Conservation (phyloP, 306 rosid species). For the Acacia crassicarpa region DNA sequence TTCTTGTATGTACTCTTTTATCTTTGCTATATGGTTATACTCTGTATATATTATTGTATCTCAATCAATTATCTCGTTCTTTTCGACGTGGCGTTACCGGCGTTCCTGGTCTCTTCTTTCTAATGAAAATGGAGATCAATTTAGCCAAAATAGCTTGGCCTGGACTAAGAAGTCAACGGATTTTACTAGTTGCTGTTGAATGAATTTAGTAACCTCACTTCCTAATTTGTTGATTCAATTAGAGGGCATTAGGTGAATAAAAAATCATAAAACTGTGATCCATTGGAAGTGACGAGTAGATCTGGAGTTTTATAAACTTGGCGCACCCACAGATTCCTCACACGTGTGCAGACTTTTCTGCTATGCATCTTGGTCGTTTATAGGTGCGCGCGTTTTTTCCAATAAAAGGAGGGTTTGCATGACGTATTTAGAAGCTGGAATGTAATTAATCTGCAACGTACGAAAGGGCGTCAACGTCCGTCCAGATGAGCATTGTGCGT, state of each 20-base stretch:
- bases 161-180: not conserved
- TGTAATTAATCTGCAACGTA: no score
- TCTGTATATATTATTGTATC: no score
- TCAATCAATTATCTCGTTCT: no score
- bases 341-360: no score
- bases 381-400: no score
- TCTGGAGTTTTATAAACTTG: no score
- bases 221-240: not conserved
- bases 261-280: not conserved
- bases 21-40: no score
- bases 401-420: no score
- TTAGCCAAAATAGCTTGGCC: not conserved
- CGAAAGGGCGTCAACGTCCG: no score
- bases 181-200: not conserved
- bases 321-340: not conserved
- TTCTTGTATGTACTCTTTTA: no score
- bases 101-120: not conserved
- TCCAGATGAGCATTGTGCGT: no score
- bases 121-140: not conserved
- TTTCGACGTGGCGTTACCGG: not conserved
- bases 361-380: not conserved
- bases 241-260: not conserved
- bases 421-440: no score
- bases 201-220: not conserved
- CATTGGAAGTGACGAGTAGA: not conserved